Evolutionary conservation across 768 basidiomycete species (phyloP).

Genomic region (Postia placenta): DNA sequence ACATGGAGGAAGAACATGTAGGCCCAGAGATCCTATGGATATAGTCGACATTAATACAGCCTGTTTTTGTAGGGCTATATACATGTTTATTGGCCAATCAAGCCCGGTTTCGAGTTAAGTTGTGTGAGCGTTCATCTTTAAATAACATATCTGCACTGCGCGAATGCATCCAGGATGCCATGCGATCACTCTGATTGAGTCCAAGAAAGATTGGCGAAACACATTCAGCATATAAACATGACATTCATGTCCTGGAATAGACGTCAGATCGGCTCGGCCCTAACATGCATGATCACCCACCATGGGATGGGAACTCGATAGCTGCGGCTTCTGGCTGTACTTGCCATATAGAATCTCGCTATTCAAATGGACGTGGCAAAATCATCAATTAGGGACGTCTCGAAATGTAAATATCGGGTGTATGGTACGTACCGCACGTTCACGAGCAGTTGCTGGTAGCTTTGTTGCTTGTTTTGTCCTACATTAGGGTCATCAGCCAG

Average conservation of each 20-base stretch:
- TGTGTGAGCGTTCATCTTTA: too few species aligned
- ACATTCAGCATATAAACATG: slow-evolving; percentile 27
- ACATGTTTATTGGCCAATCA: too few species aligned
- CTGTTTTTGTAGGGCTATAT: too few species aligned
- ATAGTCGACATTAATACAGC: too few species aligned
- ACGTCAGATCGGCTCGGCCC: too few species aligned
- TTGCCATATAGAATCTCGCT: slow-evolving; percentile 51
- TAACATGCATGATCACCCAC: slow-evolving; percentile 27
- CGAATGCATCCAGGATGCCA: too few species aligned
- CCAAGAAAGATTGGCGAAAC: too few species aligned
- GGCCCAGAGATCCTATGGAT: too few species aligned
- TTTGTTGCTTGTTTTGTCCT: slow-evolving; percentile 49
- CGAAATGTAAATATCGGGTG: neutral
- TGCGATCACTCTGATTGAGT: too few species aligned
- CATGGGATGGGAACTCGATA: slow-evolving; percentile 72
- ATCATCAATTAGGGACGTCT: neutral
- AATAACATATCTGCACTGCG: too few species aligned
- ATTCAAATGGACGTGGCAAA: neutral
- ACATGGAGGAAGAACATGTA: too few species aligned
- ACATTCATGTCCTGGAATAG: slow-evolving; percentile 26
- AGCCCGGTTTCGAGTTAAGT: too few species aligned
- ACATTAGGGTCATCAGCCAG: slow-evolving; percentile 5
- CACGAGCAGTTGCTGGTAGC: slow-evolving; percentile 57
- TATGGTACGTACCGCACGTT: slow-evolving; percentile 41
- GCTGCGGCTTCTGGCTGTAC: slow-evolving; percentile 66